Evolutionary conservation across 2,329 filamentous ascomycete species (phyloP), one percentile per base, ranked within the genome.

Genomic region (Pseudogymnoascus sp.): DNA sequence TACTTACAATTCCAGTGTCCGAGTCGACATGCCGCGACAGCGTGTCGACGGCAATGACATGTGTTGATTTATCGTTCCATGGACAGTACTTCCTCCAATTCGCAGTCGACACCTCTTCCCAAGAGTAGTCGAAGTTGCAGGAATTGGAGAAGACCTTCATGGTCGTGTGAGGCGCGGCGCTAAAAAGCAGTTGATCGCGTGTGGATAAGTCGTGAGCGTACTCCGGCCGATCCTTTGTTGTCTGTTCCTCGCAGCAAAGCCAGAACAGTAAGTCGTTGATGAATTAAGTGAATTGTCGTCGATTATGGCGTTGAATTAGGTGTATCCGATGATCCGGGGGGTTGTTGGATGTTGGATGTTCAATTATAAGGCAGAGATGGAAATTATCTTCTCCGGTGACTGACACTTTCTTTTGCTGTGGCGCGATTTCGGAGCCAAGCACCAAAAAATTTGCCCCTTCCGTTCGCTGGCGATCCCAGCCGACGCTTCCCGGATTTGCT

Each of bases 11-110:
- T 71, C 87, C 85, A 42, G 86, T 89, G 11, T 73, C 70, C 5
- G 83, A 75, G 71, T 90, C 86, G 40, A 90, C 79, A 8, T 75
- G 75, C 67, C 94, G 90, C 62, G 86, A 88, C 70, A 99, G 78
- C 12, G 93, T 97, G 79, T 99, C 94, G 72, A 97, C 94, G 69
- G 91, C 92, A 68, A 95, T 86, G 69, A 99, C 94, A 77, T 99
- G 94, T 42, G 92, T 91, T n/a, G 90, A 92, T 79, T 96, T 94
- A 76, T 97, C 90, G 80, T 99, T 99, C 93, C 94, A 97, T 18
- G 93, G 93, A 72, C 91, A 95, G 79, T 99, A 99, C 77, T 99
- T 99, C 70, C 87, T 89, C 94, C 94, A 99, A 83, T 99, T 99
- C 74, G 90, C 92, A 12, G 91, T 92, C 25, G 92, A 96, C 37